phyloP scores from a whole-genome alignment of 1,284 basidiomycete genomes.

The Chondrostereum purpureum region DNA sequence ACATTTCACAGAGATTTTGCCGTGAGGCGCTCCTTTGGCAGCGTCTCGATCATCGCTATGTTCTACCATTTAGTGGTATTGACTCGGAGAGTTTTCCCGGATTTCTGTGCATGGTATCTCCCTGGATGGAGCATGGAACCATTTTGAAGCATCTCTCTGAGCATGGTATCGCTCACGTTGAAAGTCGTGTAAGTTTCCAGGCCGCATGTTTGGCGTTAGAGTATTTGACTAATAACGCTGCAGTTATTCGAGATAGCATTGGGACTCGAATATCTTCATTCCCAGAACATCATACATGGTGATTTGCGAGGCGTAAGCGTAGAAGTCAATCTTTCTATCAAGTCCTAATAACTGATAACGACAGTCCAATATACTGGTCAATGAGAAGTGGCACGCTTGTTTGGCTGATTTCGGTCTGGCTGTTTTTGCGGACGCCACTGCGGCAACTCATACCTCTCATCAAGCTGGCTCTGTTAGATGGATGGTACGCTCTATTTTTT shows the following conservation, averaged over 20 bases:
- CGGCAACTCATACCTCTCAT: slow-evolving; percentile 17
- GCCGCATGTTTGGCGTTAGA: neutral
- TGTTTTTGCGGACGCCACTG: slow-evolving; percentile 18
- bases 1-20: slow-evolving; percentile 13
- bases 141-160: slow-evolving; percentile 13
- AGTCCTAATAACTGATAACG: neutral
- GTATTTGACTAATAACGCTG: neutral
- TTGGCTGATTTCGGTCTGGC: slow-evolving; percentile 22
- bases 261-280: slow-evolving; percentile 14
- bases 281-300: slow-evolving; percentile 12
- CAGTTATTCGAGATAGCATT: slow-evolving; percentile 14
- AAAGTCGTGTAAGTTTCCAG: slow-evolving; percentile 4
- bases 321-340: neutral
- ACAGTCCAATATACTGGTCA: slow-evolving; percentile 19
- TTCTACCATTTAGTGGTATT: slow-evolving; percentile 18
- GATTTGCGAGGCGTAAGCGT: slow-evolving; percentile 13
- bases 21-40: slow-evolving; percentile 19
- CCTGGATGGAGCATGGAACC: slow-evolving; percentile 19
- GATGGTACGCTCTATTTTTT: slow-evolving; percentile 18
- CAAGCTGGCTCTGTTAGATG: slow-evolving; percentile 18
- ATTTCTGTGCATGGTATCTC: slow-evolving; percentile 16
- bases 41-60: slow-evolving; percentile 17
- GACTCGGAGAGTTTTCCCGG: slow-evolving; percentile 17
- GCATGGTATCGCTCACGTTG: slow-evolving; percentile 6
- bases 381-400: slow-evolving; percentile 15